phyloP scores from a whole-genome alignment of 164 flowering plant genomes.

The Vitis amurensis region DNA sequence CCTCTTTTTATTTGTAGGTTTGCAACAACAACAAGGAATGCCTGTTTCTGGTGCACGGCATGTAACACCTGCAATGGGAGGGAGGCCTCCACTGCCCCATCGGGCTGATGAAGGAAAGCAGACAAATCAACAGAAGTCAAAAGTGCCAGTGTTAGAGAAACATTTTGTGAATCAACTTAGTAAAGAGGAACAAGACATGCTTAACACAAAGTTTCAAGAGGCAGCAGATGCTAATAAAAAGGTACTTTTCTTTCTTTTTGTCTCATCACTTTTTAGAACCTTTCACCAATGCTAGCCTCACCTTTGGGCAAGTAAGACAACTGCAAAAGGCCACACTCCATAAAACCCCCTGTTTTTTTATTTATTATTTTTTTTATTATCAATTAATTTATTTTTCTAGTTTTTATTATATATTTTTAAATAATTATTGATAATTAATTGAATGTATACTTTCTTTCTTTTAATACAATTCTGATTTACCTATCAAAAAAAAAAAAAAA shows the following conservation, averaged over 20 bases:
- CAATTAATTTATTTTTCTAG: too few relatives aligned
- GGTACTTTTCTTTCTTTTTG: constrained; percentile 30
- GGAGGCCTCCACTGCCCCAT: constrained; percentile 57
- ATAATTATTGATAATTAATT: too few relatives aligned
- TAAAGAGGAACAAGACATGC: constrained; percentile 74
- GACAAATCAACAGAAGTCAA: constrained; percentile 61
- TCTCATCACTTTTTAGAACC: not conserved
- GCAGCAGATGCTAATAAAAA: constrained; percentile 81
- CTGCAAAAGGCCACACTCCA: too few relatives aligned
- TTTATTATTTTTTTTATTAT: too few relatives aligned
- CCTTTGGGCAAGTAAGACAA: too few relatives aligned
- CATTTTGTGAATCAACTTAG: constrained; percentile 82
- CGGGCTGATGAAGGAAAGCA: constrained; percentile 27
- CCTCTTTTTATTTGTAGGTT: constrained; percentile 35
- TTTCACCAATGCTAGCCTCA: too few relatives aligned
- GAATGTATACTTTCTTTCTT: too few relatives aligned
- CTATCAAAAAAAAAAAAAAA: too few relatives aligned
- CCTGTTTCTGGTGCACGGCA: constrained; percentile 42
- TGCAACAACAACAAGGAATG: constrained; percentile 50
- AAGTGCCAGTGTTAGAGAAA: constrained; percentile 82
- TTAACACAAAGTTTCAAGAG: constrained; percentile 75
- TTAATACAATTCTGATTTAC: too few relatives aligned
- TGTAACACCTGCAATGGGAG: constrained; percentile 33
- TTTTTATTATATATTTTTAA: too few relatives aligned
- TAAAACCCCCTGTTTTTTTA: too few relatives aligned